Percentiles rank a stretch among this genome's conserved stretches.
These are phyloP conservation scores for Sphaerulina vaccinii DNA, from an alignment of 2,329 filamentous ascomycete species.

Conservation along the genomic window DNA sequence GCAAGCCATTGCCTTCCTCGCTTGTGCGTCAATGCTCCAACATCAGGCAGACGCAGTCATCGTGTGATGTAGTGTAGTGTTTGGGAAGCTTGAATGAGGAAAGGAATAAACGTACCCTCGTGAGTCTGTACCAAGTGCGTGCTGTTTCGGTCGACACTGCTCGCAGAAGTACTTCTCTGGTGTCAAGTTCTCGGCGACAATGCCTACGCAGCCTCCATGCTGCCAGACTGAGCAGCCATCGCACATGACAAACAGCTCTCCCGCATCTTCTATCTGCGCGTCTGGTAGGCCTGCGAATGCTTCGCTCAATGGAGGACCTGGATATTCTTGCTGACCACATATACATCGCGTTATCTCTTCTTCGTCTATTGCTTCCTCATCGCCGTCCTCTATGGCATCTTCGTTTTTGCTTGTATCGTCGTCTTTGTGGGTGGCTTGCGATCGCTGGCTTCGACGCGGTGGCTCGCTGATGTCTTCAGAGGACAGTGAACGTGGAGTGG, in stretches of 20 bases:
- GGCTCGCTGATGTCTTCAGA: conserved; percentile 67
- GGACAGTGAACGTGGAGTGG: conserved; percentile 69
- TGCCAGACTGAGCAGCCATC: conserved; percentile 98
- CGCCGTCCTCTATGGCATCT: conserved; percentile 51
- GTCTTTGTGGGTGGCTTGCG: conserved; percentile 65
- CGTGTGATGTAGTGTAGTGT: conserved; percentile 4
- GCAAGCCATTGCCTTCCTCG: neutral
- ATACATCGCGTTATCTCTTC: conserved; percentile 95
- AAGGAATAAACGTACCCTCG: conserved; percentile 71
- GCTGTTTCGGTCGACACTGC: conserved; percentile 85
- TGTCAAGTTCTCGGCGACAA: conserved; percentile 88
- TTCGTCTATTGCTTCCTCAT: conserved; percentile 64
- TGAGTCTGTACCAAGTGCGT: conserved; percentile 74
- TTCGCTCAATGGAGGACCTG: conserved; percentile 67
- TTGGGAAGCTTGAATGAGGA: conserved; percentile 11
- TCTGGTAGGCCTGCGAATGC: conserved; percentile 47
- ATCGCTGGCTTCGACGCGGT: conserved; percentile 76
- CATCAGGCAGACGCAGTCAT: neutral
- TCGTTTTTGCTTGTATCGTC: conserved; percentile 41
- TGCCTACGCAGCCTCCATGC: conserved; percentile 94
- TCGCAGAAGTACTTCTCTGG: conserved; percentile 99
- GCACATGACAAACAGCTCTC: conserved; percentile 96
- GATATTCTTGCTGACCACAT: conserved; percentile 92
- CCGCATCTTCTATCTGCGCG: conserved; percentile 74
- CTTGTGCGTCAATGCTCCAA: neutral